Base-by-base conservation (phyloP, 2,329 filamentous ascomycete genomes). In the Penicillium sp. region DNA sequence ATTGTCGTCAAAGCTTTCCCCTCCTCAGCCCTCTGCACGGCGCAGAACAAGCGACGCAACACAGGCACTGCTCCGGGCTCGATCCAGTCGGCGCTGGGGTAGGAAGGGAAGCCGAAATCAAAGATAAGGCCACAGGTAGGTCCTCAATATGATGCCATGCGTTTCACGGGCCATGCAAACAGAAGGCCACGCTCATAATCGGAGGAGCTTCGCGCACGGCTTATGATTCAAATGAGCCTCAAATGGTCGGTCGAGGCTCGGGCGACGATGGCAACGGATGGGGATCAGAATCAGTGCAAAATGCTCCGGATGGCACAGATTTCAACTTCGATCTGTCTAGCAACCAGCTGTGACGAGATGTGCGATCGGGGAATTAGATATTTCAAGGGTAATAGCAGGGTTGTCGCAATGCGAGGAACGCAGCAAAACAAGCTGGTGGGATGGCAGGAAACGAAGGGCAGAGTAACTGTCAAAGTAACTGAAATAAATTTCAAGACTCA, bases 1-100 rank as follows among this genome's bases (percentile, higher is more conserved):
- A 53, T 59, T 54, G 38, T 40, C 53, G 47, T 55, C 46, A 29
- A 48, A 58, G 59, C 62, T 61, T 65, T 67, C 64, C 69, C 65
- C 63, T 68, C 65, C 67, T 66, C 62, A 55, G 61, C 66, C 62
- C 64, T 62, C 63, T 66, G 61, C 62, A 62, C 67, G 57, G 61
- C 57, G 63, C 62, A 61, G 60, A 64, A 59, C 58, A 58, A 67
- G 63, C 59, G 46, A 62, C 61, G 54, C 45, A 42, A 38, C 57
- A 29, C 46, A 53, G 55, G 47, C 61, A 58, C 59, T 61, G 49
- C 53, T 53, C 56, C 55, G 50, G 39, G 55, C 53, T 43, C 49
- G 54, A 57, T 59, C 52, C 52, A 62, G 62, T 60, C 58, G 48
- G 57, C 49, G 49, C 59, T 50, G 61, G 60, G 56, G 50, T 60